Evolutionary conservation across 2,329 filamentous ascomycete species (phyloP).

Genomic region (Aspergillus vadensis): DNA sequence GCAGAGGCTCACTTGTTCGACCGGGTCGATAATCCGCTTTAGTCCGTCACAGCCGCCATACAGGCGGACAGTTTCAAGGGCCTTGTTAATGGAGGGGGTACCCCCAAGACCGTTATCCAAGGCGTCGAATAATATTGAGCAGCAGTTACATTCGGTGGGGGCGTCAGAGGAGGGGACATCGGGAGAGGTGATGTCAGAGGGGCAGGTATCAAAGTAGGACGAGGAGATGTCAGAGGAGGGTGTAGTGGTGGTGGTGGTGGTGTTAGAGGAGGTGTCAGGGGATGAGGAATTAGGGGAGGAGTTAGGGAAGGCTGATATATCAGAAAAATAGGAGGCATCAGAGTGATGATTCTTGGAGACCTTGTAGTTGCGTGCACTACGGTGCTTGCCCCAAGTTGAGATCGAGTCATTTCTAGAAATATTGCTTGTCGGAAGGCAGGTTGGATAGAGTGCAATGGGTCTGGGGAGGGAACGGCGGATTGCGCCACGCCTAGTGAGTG

Average conservation of each 20-base stretch:
- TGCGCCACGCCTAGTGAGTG: too few species aligned
- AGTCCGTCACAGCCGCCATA: background rate
- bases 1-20: constrained; percentile 15
- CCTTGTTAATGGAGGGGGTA: background rate
- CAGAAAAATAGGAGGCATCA: background rate
- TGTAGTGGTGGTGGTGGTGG: background rate
- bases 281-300: background rate
- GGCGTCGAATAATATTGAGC: background rate
- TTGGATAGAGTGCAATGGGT: too few species aligned
- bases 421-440: too few species aligned
- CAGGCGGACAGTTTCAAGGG: background rate
- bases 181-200: too few species aligned
- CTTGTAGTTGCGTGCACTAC: too few species aligned
- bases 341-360: background rate
- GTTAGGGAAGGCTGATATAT: background rate
- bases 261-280: background rate
- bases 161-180: background rate
- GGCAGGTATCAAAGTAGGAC: background rate
- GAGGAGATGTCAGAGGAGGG: background rate
- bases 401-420: too few species aligned
- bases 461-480: too few species aligned
- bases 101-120: background rate
- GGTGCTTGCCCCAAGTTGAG: too few species aligned
- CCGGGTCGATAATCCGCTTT: background rate
- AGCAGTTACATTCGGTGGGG: background rate